A percentile compares a stretch with the other conserved stretches of the same genome.
Evolutionary conservation across 2,329 filamentous ascomycete genomes (phyloP).

Genomic region (Diaporthe vexans): DNA sequence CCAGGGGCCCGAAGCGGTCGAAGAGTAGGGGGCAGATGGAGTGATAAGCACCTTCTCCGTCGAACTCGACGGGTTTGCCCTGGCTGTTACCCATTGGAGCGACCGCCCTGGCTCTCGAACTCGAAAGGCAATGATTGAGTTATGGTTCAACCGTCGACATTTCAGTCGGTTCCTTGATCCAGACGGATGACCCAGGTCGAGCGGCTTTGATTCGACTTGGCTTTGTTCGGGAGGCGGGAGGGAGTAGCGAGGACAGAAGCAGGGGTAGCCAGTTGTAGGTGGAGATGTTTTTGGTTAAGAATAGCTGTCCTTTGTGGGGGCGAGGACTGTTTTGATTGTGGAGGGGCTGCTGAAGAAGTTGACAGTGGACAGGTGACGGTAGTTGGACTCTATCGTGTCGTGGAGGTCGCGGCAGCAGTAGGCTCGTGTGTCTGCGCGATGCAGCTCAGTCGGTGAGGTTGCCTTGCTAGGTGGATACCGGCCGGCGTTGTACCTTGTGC

Average conservation of each 20-base stretch:
- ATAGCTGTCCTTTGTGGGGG: constrained; percentile 27
- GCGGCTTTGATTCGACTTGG: constrained; percentile 37
- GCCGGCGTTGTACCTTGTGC: constrained; percentile 24
- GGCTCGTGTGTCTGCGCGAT: constrained; percentile 31
- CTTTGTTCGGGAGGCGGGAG: constrained; percentile 30
- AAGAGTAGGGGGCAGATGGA: not conserved
- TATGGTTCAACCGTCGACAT: constrained; percentile 36
- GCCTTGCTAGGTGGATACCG: constrained; percentile 34
- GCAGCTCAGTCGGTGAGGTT: constrained; percentile 34
- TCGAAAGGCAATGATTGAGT: constrained; percentile 33
- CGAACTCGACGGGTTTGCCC: constrained; percentile 92
- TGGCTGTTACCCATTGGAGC: constrained; percentile 89
- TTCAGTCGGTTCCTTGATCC: constrained; percentile 29
- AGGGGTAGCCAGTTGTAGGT: constrained; percentile 18
- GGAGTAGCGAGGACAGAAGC: constrained; percentile 14
- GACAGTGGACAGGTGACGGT: constrained; percentile 15
- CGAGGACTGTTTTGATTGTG: not conserved
- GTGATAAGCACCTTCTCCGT: constrained; percentile 84
- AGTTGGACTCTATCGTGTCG: constrained; percentile 2
- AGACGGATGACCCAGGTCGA: constrained; percentile 33
- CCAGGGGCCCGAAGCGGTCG: constrained; percentile 17
- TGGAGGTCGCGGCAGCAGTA: constrained; percentile 26
- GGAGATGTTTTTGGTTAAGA: constrained; percentile 22
- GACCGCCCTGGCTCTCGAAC: constrained; percentile 41
- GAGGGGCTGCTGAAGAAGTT: not conserved